Percentiles rank a stretch among this genome's conserved stretches.
Conservation (phyloP, 1,139 yeast genomes). For the Candida albicans region DNA sequence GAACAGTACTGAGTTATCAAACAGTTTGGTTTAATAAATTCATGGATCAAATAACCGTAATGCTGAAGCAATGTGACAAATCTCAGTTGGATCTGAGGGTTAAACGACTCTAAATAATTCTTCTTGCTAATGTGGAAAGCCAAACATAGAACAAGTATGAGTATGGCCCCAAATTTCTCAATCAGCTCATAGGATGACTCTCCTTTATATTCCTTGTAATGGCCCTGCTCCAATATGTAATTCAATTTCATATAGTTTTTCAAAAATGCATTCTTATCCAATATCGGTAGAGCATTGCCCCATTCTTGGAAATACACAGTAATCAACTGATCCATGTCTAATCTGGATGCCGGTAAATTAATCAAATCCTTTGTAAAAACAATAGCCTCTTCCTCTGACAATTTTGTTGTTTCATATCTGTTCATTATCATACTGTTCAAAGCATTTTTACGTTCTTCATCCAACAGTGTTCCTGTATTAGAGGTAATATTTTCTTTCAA, state of each 20-base stretch:
- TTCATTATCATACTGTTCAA: conserved; percentile 31
- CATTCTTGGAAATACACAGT: conserved; percentile 74
- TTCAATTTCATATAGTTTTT: conserved; percentile 53
- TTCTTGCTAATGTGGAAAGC: conserved; percentile 49
- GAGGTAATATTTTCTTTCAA: conserved; percentile 46
- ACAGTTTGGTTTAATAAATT: conserved; percentile 53
- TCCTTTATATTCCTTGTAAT: conserved; percentile 9
- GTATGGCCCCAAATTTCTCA: conserved; percentile 62
- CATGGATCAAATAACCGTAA: conserved; percentile 52
- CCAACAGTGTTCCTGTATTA: conserved; percentile 11
- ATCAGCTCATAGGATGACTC: conserved; percentile 31
- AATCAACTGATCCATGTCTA: conserved; percentile 57
- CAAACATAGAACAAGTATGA: conserved; percentile 58
- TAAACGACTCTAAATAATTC: conserved; percentile 18
- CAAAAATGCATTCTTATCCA: conserved; percentile 66
- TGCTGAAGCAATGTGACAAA: conserved; percentile 35
- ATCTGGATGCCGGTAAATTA: conserved; percentile 51
- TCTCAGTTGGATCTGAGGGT: conserved; percentile 17
- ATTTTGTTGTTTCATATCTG: conserved; percentile 26
- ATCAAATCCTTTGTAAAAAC: conserved; percentile 44
- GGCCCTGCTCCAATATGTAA: conserved; percentile 35
- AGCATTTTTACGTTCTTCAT: conserved; percentile 15
- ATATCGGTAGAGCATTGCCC: conserved; percentile 68
- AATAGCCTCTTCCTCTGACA: conserved; percentile 37
- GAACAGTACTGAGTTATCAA: conserved; percentile 57